Evolutionary conservation across 768 basidiomycete species (phyloP), one percentile per base, ranked within the genome.

Genomic region (Trametes gibbosa): DNA sequence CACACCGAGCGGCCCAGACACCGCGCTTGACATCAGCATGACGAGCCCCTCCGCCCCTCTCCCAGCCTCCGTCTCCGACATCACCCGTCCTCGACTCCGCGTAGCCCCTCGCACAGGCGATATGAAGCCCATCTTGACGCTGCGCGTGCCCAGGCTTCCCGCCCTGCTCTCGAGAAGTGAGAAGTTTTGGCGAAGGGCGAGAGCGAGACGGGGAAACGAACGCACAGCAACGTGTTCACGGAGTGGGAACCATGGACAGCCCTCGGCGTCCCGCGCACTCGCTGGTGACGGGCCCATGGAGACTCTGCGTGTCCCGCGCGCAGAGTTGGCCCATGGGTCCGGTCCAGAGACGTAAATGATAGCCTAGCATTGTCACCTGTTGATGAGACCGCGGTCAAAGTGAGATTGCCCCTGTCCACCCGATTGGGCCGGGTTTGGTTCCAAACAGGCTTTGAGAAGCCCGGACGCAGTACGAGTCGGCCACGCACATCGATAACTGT

Each of bases 371-470:
- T 54, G 59, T 54, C 59, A 60, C 21, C 59, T 60, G 59, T 54
- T 60, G 59, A 60, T 60, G 53, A 50, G 34, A 50, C 47, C 41
- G 52, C 13, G 21, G 47, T 34, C 34, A 27, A 16, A 27, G 47
- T 45, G 21, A 60, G 59, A 49, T 54, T 34, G 52, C 40, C 35
- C 46, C 46, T 35, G 39, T 39, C 16, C 37, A 59, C 37, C 51
- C 58, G 59, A 60, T 60, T 60, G 59, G 59, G 59, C 53, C 40
- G 24, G 19, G 49, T 50, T n/a, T 21, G 54, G 47, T 54, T 50
- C 59, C 40, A 60, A 49, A 60, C 41, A 60, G 46, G 47, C 59
- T 54, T 42, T 49, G 50, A 32, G 59, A 60, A 60, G 43, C 59
- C 40, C 53, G 59, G 59, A 42, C 59, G 59, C 34, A 54, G 53